Conservation (phyloP, 768 basidiomycete species). For the Phallus indusiatus region DNA sequence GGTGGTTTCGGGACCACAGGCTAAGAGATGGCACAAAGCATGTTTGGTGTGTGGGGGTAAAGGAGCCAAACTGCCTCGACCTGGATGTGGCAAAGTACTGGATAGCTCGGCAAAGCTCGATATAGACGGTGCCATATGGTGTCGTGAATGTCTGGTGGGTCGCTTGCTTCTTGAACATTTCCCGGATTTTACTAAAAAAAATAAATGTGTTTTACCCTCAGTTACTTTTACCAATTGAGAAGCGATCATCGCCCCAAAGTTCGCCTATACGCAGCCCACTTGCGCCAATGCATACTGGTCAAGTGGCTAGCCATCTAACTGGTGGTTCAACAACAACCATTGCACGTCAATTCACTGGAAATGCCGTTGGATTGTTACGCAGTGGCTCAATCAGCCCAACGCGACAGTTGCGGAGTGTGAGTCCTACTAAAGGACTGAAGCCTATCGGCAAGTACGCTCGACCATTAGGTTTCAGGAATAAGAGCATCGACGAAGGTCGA, state of each 20-base stretch:
- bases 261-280: constrained; percentile 46
- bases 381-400: constrained; percentile 61
- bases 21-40: constrained; percentile 66
- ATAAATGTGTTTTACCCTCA: constrained; percentile 20
- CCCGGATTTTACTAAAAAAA: constrained; percentile 9
- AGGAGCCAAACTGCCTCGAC: constrained; percentile 32
- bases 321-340: constrained; percentile 28
- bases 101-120: constrained; percentile 78
- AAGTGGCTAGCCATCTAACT: constrained; percentile 17
- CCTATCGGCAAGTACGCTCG: constrained; percentile 33
- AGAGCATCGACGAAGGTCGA: constrained; percentile 59
- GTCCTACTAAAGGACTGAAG: constrained; percentile 62
- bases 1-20: constrained; percentile 77
- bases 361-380: constrained; percentile 45
- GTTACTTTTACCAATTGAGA: constrained; percentile 42
- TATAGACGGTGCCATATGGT: constrained; percentile 65
- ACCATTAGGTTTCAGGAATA: constrained; percentile 63
- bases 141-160: constrained; percentile 73
- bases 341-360: constrained; percentile 23
- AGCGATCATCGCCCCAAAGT: constrained; percentile 35
- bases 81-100: constrained; percentile 75
- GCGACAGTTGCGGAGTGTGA: constrained; percentile 45
- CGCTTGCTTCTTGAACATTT: not conserved
- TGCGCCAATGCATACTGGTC: constrained; percentile 35
- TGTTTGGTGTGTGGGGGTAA: constrained; percentile 81